Evolutionary conservation across 495 filamentous ascomycete genomes (phyloP).

Genomic region (Penicillium goetzii): DNA sequence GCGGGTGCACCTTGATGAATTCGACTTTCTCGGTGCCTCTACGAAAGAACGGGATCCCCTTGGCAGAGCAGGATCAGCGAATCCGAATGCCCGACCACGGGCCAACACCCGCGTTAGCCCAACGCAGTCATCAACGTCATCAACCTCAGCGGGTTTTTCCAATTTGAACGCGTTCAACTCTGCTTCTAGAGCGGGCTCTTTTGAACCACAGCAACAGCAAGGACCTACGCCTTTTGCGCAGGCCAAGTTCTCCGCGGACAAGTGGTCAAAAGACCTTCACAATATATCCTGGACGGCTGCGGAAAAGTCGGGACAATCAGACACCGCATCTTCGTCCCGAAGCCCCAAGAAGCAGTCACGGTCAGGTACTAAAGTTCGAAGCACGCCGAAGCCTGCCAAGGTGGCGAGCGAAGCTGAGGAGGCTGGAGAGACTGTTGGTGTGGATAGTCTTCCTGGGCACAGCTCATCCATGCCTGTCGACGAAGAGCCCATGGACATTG

Average conservation of each 20-base stretch:
- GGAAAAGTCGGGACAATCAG: conserved; percentile 33
- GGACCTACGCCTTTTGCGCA: conserved; percentile 41
- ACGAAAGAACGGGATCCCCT: conserved; percentile 36
- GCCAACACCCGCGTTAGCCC: conserved; percentile 26
- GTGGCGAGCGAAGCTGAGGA: conserved; percentile 52
- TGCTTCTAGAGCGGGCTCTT: conserved; percentile 6
- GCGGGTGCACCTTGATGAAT: conserved; percentile 55
- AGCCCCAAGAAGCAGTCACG: conserved; percentile 45
- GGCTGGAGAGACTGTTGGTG: conserved; percentile 36
- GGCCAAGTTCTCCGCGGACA: conserved; percentile 62
- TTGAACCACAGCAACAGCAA: conserved; percentile 20
- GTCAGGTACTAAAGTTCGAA: conserved; percentile 31
- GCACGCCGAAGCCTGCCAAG: conserved; percentile 39
- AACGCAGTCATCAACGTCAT: conserved; percentile 19
- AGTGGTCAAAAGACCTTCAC: conserved; percentile 69
- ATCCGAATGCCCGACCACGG: conserved; percentile 40
- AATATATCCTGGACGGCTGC: conserved; percentile 53
- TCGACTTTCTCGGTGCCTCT: conserved; percentile 55
- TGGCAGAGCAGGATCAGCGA: conserved; percentile 31
- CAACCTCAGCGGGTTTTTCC: conserved; percentile 19
- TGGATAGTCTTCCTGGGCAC: conserved; percentile 17
- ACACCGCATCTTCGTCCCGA: conserved; percentile 35
- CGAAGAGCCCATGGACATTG: conserved; percentile 56
- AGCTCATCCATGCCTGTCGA: conserved; percentile 21
- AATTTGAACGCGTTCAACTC: conserved; percentile 20